Conservation (phyloP, 139 green algal species). For the Spirogloea muscicola region DNA sequence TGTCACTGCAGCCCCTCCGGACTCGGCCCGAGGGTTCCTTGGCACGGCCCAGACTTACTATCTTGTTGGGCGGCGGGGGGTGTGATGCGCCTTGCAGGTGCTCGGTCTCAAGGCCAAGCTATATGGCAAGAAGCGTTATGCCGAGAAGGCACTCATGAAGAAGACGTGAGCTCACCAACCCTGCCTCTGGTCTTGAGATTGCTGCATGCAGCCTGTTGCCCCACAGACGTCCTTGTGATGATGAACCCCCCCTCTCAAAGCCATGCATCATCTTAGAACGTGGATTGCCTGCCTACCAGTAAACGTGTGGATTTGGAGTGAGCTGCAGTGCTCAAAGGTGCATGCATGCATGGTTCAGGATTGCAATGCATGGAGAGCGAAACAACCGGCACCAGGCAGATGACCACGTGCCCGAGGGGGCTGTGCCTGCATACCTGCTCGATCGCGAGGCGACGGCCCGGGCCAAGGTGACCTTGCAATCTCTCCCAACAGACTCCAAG, state of each 20-base stretch:
- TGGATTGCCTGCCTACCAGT: too few species aligned
- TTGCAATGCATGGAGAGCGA: slow-evolving; percentile 94
- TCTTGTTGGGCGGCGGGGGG: neutral
- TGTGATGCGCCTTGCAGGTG: slow-evolving; percentile 53
- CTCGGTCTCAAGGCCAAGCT: slow-evolving; percentile 96
- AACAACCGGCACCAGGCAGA: slow-evolving; percentile 89
- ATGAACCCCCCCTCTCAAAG: too few species aligned
- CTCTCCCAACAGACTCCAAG: too few species aligned
- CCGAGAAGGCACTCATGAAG: slow-evolving; percentile 97
- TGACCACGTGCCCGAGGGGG: slow-evolving; percentile 76
- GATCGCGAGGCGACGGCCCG: slow-evolving; percentile 94
- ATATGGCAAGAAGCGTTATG: slow-evolving; percentile 92
- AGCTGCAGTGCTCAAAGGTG: too few species aligned
- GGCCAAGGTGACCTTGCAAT: slow-evolving; percentile 84
- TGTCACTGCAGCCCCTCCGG: neutral
- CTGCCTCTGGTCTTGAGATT: too few species aligned
- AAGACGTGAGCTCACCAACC: slow-evolving; percentile 90
- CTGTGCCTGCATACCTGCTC: slow-evolving; percentile 95
- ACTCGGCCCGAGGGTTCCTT: neutral
- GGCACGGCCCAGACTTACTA: neutral
- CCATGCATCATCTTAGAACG: too few species aligned
- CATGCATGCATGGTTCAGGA: too few species aligned
- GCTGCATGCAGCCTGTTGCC: too few species aligned
- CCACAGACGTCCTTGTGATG: too few species aligned
- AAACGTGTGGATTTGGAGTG: too few species aligned